phyloP scores from a whole-genome alignment of 2,329 filamentous ascomycete genomes.

The Colletotrichum chlorophyti region DNA sequence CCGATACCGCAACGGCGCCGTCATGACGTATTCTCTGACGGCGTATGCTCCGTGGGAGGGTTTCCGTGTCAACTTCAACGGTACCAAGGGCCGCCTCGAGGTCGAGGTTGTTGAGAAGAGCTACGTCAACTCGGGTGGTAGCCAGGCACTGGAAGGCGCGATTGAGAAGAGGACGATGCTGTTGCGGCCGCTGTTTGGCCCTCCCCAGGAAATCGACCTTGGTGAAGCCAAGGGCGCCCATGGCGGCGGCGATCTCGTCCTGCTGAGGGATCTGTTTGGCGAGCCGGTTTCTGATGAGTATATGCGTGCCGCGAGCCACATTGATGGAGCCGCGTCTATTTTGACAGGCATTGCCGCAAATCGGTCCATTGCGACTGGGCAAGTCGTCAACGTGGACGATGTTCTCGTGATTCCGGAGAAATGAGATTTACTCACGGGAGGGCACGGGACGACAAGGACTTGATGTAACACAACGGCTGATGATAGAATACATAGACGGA shows the following conservation, averaged over 20 bases:
- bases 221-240: conserved; percentile 60
- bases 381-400: conserved; percentile 63
- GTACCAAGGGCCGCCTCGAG: conserved; percentile 64
- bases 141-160: conserved; percentile 60
- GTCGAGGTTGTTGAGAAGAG: conserved; percentile 68
- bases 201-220: conserved; percentile 62
- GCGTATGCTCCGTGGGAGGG: conserved; percentile 71
- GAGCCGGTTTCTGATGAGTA: conserved; percentile 57
- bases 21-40: conserved; percentile 64
- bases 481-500: neutral
- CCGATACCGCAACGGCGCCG: conserved; percentile 61
- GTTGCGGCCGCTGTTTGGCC: conserved; percentile 61
- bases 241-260: conserved; percentile 64
- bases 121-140: conserved; percentile 67
- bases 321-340: conserved; percentile 66
- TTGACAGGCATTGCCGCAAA: conserved; percentile 67
- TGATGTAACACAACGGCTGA: neutral
- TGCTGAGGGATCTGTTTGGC: conserved; percentile 65
- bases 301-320: conserved; percentile 61
- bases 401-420: conserved; percentile 43
- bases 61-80: conserved; percentile 64
- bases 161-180: conserved; percentile 56
- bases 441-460: neutral
- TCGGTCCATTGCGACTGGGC: conserved; percentile 61
- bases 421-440: no score